A percentile compares a stretch with the other conserved stretches of the same genome.
Conservation (phyloP, 305 asterid genomes). For the Striga hermonthica region DNA sequence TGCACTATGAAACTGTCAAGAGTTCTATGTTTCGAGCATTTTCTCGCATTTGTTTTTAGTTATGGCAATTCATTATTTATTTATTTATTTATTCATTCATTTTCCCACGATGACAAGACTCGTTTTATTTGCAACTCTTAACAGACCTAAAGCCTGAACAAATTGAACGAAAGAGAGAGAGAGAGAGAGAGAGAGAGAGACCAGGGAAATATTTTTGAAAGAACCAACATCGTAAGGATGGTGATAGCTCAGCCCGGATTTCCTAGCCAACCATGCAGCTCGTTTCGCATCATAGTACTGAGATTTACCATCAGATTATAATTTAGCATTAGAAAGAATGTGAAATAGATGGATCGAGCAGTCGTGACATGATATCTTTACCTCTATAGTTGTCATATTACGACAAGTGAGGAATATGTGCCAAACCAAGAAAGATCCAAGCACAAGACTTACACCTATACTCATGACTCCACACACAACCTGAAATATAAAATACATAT, state of each 20-base stretch:
- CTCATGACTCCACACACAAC: constrained; percentile 48
- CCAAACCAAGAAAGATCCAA: constrained; percentile 78
- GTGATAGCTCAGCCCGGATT: constrained; percentile 73
- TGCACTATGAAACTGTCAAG: no score
- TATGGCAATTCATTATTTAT: no score
- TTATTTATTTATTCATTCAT: no score
- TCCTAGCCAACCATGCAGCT: constrained; percentile 88
- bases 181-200: constrained; percentile 38
- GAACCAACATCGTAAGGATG: constrained; percentile 80
- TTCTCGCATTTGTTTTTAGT: no score
- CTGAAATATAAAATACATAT: constrained; percentile 37
- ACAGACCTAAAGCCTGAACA: no score
- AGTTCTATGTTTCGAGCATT: no score
- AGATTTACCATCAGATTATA: constrained; percentile 27
- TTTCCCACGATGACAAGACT: no score
- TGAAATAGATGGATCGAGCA: constrained; percentile 17
- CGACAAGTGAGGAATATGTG: constrained; percentile 71
- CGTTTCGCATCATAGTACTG: constrained; percentile 73
- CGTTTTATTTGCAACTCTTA: no score
- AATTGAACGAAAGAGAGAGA: constrained; percentile 1
- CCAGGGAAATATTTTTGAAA: constrained; percentile 69
- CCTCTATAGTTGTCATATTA: constrained; percentile 95
- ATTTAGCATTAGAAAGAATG: constrained; percentile 11
- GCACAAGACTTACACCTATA: constrained; percentile 48
- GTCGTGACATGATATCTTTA: constrained; percentile 27